Evolutionary conservation across 768 basidiomycete genomes (phyloP).

Genomic region (Tephrocybe sp.): DNA sequence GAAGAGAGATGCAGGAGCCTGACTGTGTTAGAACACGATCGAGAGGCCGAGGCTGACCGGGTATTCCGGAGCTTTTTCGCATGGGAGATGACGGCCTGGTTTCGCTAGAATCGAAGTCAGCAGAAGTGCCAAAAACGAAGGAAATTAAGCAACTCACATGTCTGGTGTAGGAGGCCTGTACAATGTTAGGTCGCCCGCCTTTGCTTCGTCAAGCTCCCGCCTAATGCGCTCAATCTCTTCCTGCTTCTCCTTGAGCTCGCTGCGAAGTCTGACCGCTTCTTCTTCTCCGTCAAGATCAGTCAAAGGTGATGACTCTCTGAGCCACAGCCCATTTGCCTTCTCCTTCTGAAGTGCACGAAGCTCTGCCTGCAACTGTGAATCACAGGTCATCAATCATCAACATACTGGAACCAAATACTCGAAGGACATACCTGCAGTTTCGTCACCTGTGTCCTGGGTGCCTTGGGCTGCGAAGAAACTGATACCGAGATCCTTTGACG

Average conservation of each 20-base stretch:
- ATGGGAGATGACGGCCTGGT: conserved; percentile 3
- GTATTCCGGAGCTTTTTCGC: conserved; percentile 8
- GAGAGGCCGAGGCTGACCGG: conserved; percentile 7
- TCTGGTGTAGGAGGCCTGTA: conserved; percentile 9
- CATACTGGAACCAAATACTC: not conserved
- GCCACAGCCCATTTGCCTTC: conserved; percentile 22
- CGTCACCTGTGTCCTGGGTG: conserved; percentile 32
- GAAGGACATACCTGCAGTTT: conserved; percentile 39
- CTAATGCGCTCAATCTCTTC: conserved; percentile 28
- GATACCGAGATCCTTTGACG: conserved; percentile 19
- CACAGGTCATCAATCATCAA: not conserved
- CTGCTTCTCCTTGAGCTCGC: conserved; percentile 23
- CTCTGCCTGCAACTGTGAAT: conserved; percentile 27
- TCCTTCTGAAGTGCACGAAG: conserved; percentile 23
- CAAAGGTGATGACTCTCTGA: conserved; percentile 26
- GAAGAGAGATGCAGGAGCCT: conserved; percentile 44
- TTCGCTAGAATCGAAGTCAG: not conserved
- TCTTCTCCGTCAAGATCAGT: conserved; percentile 33
- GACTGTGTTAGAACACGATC: conserved; percentile 39
- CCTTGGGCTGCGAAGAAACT: conserved; percentile 14
- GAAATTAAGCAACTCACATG: not conserved
- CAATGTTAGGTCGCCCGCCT: not conserved
- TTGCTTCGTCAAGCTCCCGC: conserved; percentile 21
- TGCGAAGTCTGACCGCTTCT: conserved; percentile 25
- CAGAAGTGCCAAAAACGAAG: not conserved